Evolutionary conservation across 257 asterid species (phyloP), one percentile per base, ranked within the genome.

Genomic region (Handroanthus guayacan): DNA sequence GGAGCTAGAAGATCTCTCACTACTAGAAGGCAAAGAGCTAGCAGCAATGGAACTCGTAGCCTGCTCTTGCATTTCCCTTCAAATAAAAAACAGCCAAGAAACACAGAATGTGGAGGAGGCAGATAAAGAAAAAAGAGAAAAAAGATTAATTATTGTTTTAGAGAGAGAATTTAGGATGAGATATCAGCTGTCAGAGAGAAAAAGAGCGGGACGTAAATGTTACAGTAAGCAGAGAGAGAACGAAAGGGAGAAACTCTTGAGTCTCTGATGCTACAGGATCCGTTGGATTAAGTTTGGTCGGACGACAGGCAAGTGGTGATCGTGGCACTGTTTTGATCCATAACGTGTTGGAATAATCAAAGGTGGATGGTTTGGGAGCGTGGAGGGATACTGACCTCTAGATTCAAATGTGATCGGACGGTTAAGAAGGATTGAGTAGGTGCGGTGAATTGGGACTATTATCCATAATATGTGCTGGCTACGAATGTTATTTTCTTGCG

Each of bases 1-100:
- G 31, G 97, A 89, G 84, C 97, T 92, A 3, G 98, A 94, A 80
- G 98, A 94, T 86, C 97, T 90, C 80, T 94, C 98, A 66, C 97
- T 94, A 38, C 98, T 94, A 4, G 98, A 94, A 68, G 94, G 98
- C 80, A 87, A 61, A 48, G 97, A 94, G 83, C 85, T 87, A 3
- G 94, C 90, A 10, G 97, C 94, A 71, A 94, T 34, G 12, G 98
- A 91, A 76, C 95, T 90, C n/a, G 96, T 80, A 14, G 94, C 89
- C 81, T 85, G 98, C 56, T 94, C 98, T 78, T 94, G 98, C 98
- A 92, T 92, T 87, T 90, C 79, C 68, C 54, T 58, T 70, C 3
- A 39, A 56, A 55, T 50, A 52, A 52, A 17, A 38, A 71, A 51
- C 64, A 64, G 62, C 13, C 76, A n/a, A 60, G 31, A 43, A 17